phyloP scores from a whole-genome alignment of 108 stramenopile genomes.

The Discostella stelligeroides region DNA sequence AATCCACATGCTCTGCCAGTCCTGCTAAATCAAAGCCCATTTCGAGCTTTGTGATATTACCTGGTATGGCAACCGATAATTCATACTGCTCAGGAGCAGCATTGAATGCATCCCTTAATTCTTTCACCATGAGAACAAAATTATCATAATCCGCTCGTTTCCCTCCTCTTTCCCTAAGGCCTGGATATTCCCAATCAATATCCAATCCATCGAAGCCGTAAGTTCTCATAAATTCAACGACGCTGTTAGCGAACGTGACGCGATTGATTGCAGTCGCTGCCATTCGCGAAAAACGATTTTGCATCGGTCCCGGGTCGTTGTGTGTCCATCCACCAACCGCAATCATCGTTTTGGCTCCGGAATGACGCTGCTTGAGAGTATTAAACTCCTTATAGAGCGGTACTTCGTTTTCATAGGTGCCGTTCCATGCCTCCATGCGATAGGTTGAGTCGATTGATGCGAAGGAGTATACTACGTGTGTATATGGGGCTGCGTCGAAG shows the following conservation, averaged over 20 bases:
- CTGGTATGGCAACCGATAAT: slow-evolving; percentile 40
- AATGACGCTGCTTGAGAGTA: slow-evolving; percentile 41
- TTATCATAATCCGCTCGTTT: slow-evolving; percentile 44
- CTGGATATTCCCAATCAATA: slow-evolving; percentile 51
- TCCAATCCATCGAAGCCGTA: slow-evolving; percentile 51
- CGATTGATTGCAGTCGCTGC: slow-evolving; percentile 32
- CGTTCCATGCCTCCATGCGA: slow-evolving; percentile 50
- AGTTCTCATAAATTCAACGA: slow-evolving; percentile 33
- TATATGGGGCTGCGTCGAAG: slow-evolving; percentile 41
- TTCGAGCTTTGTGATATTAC: slow-evolving; percentile 43
- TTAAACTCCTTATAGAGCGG: slow-evolving; percentile 55
- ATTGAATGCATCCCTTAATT: slow-evolving; percentile 33
- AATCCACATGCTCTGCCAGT: slow-evolving; percentile 45
- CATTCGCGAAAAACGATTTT: slow-evolving; percentile 49
- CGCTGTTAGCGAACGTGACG: slow-evolving; percentile 34
- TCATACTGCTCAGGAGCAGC: slow-evolving; percentile 36
- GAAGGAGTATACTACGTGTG: slow-evolving; percentile 52
- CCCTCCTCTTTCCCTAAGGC: slow-evolving; percentile 30
- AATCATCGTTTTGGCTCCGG: slow-evolving; percentile 52
- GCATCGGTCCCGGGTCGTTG: slow-evolving; percentile 52
- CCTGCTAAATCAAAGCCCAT: slow-evolving; percentile 49
- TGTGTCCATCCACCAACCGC: slow-evolving; percentile 57
- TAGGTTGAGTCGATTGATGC: slow-evolving; percentile 46
- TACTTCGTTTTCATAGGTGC: slow-evolving; percentile 45
- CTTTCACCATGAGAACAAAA: slow-evolving; percentile 39